Evolutionary conservation across 805 yeast genomes (phyloP).

Genomic region (Pichia manshurica): DNA sequence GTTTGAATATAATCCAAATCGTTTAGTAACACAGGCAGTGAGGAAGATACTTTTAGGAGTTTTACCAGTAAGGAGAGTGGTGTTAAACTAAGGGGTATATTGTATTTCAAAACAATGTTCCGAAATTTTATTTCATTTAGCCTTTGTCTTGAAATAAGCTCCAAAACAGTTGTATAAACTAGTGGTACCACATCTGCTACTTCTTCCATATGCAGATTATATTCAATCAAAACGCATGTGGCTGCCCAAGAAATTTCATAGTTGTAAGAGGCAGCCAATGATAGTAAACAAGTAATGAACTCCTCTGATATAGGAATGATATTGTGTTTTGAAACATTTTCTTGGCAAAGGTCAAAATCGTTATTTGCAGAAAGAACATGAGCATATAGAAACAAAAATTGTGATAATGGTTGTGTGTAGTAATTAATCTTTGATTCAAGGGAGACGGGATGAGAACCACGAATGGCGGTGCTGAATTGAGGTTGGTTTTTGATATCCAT

Average conservation of each 20-base stretch:
- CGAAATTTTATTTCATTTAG: not conserved
- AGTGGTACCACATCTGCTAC: not conserved
- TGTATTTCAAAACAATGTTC: not conserved
- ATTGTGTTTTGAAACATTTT: not conserved
- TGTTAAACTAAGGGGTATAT: not conserved
- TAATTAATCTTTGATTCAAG: not conserved
- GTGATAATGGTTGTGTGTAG: not conserved
- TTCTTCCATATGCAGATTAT: not conserved
- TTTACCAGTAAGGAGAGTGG: constrained; percentile 7
- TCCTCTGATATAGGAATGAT: not conserved
- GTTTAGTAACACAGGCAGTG: not conserved
- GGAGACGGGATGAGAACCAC: not conserved
- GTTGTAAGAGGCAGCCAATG: not conserved
- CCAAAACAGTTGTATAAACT: not conserved
- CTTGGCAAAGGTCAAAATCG: not conserved
- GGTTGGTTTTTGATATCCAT: not conserved
- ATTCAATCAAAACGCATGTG: not conserved
- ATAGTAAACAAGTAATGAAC: not conserved
- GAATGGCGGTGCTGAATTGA: not conserved
- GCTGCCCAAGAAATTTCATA: constrained; percentile 3
- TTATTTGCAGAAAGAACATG: not conserved
- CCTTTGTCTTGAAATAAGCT: not conserved
- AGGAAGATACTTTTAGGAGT: not conserved
- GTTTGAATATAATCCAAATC: constrained; percentile 1
- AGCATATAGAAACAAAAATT: constrained; percentile 6